These are phyloP conservation scores for Penicillium cataractarum DNA, from an alignment of 495 filamentous ascomycete genomes.

Conservation along the genomic window DNA sequence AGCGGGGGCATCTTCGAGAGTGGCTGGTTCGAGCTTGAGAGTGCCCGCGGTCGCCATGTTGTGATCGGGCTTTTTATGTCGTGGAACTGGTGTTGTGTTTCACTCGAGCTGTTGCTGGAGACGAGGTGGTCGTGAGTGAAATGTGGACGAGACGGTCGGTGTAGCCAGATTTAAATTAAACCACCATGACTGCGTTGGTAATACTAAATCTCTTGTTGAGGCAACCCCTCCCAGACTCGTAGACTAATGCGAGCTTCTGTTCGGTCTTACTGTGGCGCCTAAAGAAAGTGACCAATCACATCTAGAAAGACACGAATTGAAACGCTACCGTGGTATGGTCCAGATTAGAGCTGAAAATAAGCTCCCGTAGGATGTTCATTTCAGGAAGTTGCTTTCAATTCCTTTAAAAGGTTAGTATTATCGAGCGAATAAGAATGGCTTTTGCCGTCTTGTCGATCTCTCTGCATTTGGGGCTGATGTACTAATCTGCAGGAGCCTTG, in stretches of 20 bases:
- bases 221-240: too few relatives aligned
- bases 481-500: slow-evolving; percentile 16
- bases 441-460: neutral
- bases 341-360: neutral
- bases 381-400: neutral
- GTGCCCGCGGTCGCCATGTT: slow-evolving; percentile 8
- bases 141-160: neutral
- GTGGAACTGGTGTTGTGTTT: neutral
- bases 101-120: neutral
- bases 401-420: neutral
- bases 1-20: slow-evolving; percentile 29
- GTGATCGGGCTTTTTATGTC: neutral
- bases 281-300: neutral
- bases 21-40: slow-evolving; percentile 23
- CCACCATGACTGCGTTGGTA: neutral
- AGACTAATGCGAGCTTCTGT: neutral
- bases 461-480: neutral
- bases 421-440: neutral
- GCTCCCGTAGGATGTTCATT: neutral
- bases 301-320: neutral
- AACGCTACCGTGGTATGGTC: neutral
- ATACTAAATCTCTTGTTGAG: neutral
- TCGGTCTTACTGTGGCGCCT: neutral
- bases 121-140: neutral
- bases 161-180: neutral